These are phyloP conservation scores for Alloteropsis semialata DNA, from an alignment of 176 grass and related monocot species.

Conservation along the genomic window DNA sequence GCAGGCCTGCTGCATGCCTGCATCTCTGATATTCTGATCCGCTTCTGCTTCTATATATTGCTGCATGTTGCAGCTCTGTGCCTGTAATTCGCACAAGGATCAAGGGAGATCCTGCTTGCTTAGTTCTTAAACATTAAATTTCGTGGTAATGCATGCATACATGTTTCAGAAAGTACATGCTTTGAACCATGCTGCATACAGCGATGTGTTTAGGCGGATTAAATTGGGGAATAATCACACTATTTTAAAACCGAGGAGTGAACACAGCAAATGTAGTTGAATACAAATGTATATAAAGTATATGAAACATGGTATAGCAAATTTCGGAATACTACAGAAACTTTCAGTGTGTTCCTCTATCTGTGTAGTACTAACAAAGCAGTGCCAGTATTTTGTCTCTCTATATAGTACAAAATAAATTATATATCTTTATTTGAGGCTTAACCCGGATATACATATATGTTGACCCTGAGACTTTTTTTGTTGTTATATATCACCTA, in stretches of 20 bases:
- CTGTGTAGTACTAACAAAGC: not conserved
- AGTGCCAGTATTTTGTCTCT: not conserved
- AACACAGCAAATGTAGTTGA: not conserved
- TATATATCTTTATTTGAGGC: not conserved
- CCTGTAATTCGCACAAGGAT: slow-evolving; percentile 21
- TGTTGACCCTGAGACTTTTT: not conserved
- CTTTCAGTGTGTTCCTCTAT: not conserved
- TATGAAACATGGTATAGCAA: not conserved
- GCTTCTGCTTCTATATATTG: slow-evolving; percentile 22
- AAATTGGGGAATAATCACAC: not conserved
- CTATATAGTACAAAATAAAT: not conserved
- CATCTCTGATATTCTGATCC: slow-evolving; percentile 37
- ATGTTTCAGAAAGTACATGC: not conserved
- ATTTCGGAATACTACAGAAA: not conserved
- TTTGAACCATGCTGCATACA: not conserved
- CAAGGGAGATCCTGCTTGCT: slow-evolving; percentile 19
- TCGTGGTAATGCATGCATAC: not conserved
- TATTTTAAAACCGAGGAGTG: not conserved
- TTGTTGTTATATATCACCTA: not conserved
- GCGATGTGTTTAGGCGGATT: not conserved
- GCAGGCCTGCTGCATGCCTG: not conserved
- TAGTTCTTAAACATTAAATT: slow-evolving; percentile 1
- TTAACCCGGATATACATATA: not conserved
- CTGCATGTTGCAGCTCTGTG: slow-evolving; percentile 25
- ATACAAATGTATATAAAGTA: not conserved